Evolutionary conservation across 768 basidiomycete genomes (phyloP), one percentile per base, ranked within the genome.

Genomic region (Trametes gibbosa): DNA sequence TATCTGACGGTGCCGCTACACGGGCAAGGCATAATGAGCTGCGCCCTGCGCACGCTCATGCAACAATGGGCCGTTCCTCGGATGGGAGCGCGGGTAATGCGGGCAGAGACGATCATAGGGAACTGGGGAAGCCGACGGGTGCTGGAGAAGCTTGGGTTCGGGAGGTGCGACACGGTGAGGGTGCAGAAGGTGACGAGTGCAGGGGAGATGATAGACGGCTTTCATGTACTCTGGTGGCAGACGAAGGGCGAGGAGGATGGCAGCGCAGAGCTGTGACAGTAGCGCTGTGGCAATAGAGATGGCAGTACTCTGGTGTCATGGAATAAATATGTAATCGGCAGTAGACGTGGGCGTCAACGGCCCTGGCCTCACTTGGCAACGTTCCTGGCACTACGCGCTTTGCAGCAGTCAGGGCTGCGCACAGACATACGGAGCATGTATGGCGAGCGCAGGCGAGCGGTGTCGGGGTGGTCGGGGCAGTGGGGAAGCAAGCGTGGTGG

Each of bases 1-100:
- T 88, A 79, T 59, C 71, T 90, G 37, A 79, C 76, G 7, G 76
- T 82, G 9, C 78, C 77, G 21, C 79, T 86, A 65, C 87, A 89
- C 59, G 77, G 86, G 27, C 76, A 73, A 63, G 87, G 89, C 0
- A 87, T 91, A 58, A 90, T 90, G 90, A 80, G 81, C 25, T 82
- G 80, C n/a, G 86, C 80, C 0, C 66, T 91, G 34, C 71, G 71
- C 4, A 79, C 79, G 9, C 52, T 92, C 39, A 56, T 90, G 50
- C 66, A 79, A 14, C 65, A 75, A 8, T 89, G 89, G 87, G 82
- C 75, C 16, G 74, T 88, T 40, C 86, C 86, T 1, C 73, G 84
- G 51, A 87, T 90, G 88, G 76, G 79, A 0, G 76, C 79, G 6
- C 76, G 77, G 6, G 67, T 66, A 40, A 74, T 89, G 63, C 69